Conservation (phyloP, 2,329 filamentous ascomycete species). For the Fusarium domesticum region DNA sequence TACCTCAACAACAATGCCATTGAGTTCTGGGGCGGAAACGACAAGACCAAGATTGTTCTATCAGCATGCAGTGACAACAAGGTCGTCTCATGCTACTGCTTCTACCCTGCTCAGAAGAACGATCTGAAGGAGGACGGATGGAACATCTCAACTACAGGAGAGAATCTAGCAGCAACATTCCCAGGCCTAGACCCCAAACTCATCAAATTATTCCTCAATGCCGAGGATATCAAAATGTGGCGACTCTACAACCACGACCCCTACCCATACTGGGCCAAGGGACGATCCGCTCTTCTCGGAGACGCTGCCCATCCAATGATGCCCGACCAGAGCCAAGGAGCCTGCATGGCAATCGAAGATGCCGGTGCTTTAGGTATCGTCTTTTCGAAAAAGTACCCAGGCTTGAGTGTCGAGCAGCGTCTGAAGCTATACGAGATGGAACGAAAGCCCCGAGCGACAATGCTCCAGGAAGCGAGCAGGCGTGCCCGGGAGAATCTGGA, state of each 20-base stretch:
- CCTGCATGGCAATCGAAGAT: slow-evolving; percentile 64
- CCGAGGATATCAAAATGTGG: slow-evolving; percentile 61
- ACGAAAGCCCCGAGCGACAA: slow-evolving; percentile 47
- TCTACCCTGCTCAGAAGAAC: slow-evolving; percentile 57
- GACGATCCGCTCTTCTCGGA: slow-evolving; percentile 52
- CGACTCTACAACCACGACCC: slow-evolving; percentile 45
- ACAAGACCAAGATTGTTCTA: slow-evolving; percentile 61
- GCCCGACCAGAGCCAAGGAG: slow-evolving; percentile 64
- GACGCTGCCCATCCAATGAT: slow-evolving; percentile 67
- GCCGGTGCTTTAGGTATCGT: slow-evolving; percentile 57
- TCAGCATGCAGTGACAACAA: slow-evolving; percentile 61
- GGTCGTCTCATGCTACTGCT: slow-evolving; percentile 63
- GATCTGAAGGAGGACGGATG: slow-evolving; percentile 57
- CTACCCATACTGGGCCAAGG: slow-evolving; percentile 51
- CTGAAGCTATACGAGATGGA: slow-evolving; percentile 48
- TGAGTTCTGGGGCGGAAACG: slow-evolving; percentile 65
- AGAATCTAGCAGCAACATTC: slow-evolving; percentile 56
- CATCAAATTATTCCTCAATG: slow-evolving; percentile 51
- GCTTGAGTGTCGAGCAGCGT: slow-evolving; percentile 40
- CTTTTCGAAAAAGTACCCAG: slow-evolving; percentile 43
- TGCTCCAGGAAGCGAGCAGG: slow-evolving; percentile 49
- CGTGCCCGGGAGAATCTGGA: slow-evolving; percentile 54
- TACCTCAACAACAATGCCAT: slow-evolving; percentile 55
- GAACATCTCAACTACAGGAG: slow-evolving; percentile 48
- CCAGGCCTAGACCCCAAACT: slow-evolving; percentile 56